Percentiles rank a stretch among this genome's conserved stretches.
Conservation (phyloP, 2,329 filamentous ascomycete species). For the Gyromitra esculenta region DNA sequence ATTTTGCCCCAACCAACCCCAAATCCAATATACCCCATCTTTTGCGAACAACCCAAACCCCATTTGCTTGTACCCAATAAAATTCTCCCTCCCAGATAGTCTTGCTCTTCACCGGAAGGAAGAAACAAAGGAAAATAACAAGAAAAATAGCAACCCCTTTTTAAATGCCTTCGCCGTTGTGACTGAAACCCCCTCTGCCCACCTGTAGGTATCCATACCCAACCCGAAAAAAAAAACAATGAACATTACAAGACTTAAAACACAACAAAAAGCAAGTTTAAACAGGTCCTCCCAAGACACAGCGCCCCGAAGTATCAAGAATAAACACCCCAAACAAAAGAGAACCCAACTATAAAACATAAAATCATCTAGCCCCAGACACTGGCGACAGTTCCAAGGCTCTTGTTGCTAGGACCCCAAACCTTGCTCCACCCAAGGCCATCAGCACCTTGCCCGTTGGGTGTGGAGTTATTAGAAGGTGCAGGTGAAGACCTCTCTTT, state of each 20-base stretch:
- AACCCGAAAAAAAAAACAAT: conserved; percentile 51
- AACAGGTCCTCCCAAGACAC: conserved; percentile 57
- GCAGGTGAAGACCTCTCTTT: conserved; percentile 58
- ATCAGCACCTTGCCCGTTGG: conserved; percentile 56
- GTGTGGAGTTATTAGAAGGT: conserved; percentile 56
- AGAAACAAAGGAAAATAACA: conserved; percentile 51
- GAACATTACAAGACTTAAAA: conserved; percentile 56
- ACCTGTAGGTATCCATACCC: conserved; percentile 55
- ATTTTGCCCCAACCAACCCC: conserved; percentile 53
- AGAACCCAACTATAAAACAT: conserved; percentile 55
- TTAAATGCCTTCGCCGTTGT: conserved; percentile 54
- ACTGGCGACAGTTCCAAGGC: conserved; percentile 57
- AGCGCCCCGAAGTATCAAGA: conserved; percentile 55
- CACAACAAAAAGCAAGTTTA: conserved; percentile 55
- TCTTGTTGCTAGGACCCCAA: conserved; percentile 57
- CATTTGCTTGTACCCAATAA: conserved; percentile 53
- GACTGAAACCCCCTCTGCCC: conserved; percentile 54
- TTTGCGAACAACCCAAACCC: conserved; percentile 53
- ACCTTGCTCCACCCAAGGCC: conserved; percentile 58
- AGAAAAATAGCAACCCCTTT: conserved; percentile 51
- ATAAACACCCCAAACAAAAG: conserved; percentile 55
- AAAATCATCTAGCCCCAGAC: conserved; percentile 57
- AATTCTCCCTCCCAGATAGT: conserved; percentile 51
- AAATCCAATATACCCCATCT: conserved; percentile 55
- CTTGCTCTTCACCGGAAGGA: conserved; percentile 51